Evolutionary conservation across 805 yeast species (phyloP), one percentile per base, ranked within the genome.

Genomic region (Metschnikowia cerradonensis): DNA sequence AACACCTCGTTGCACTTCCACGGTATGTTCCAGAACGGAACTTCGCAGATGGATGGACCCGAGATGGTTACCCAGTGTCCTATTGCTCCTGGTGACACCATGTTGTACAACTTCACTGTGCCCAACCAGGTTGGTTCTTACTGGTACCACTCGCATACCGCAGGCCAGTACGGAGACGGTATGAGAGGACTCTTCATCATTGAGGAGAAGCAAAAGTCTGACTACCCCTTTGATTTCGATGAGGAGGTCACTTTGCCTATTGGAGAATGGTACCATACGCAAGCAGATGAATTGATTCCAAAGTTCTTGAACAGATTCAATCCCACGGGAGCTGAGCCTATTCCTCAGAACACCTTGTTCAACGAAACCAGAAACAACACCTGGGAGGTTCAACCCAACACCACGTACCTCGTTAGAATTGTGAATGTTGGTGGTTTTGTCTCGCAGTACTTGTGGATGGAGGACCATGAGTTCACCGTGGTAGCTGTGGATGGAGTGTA

Each of bases 281-380:
- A 68, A 46, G 76, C 84, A 32, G 72, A 73, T 23, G 80, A 68
- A 36, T 73, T 86, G 58, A 71, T 56, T n/a, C 72, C 77, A 15
- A 52, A 60, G 35, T 91, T 94, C 73, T 65, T 90, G 75, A 80
- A 72, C 57, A 66, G 84, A 55, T 83, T 77, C 74, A 94, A 94
- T 70, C 99, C 99, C 52, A 89, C 97, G 8, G 99, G 99, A 64
- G 97, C 98, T 41, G 99, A 94, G 73, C 99, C 99, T 47, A 84
- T 94, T 59, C 99, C 99, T 7, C 86, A 88, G 58, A 75, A 79
- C 65, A 69, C 87, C 59, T 77, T 94, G 60, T 75, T 90, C 67
- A 92, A 92, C 72, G 90, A 90, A 65, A 84, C 96, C 11, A 79
- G 76, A 62, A 86, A 87, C 68, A 73, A 79, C 63, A 80, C 91